Evolutionary conservation across 2,329 filamentous ascomycete species (phyloP), one percentile per base, ranked within the genome.

Genomic region (Exophiala spinifera): DNA sequence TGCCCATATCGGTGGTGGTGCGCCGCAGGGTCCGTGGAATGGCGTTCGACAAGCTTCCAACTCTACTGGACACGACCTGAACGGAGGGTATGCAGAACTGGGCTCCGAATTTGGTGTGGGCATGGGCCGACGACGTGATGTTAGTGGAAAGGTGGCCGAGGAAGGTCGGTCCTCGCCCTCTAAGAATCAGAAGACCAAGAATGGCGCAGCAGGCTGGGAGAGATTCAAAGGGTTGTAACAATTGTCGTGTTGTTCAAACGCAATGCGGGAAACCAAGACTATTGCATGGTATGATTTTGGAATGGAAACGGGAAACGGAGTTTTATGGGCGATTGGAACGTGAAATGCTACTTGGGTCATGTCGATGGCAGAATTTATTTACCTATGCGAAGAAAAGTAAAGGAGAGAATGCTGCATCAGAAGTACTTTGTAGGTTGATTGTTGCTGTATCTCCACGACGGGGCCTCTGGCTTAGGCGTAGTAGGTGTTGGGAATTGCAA

Each of bases 91-190:
- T 57, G 63, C 62, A 17, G 63, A 61, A 10, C 47, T 65, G 3
- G 62, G 60, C 3, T 47, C 60, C 5, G 62, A 64, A 25, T 65
- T 65, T 51, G 63, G 62, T 8, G 52, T 42, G 11, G 74, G 74
- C 1, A 73, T 76, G 33, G 74, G 73, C n/a, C 66, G 74, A 51
- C 65, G 74, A 49, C 67, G 74, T 37, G 74, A 77, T 50, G 74
- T 77, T 15, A 76, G 74, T 53, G 74, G 74, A 2, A 76, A 76
- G 51, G 62, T 76, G 13, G 74, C 70, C 0, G 74, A 77, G 55
- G 74, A 77, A 65, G 74, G 74, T 3, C 66, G 74, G 20, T 66
- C 69, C 15, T 58, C 53, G 31, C 51, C 59, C 6, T 28, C 42
- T 11, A 51, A 45, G 34, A 31, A 10, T 8, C 28, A 31, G 3